Conservation (phyloP, 495 filamentous ascomycete genomes). For the Talaromyces adpressus region DNA sequence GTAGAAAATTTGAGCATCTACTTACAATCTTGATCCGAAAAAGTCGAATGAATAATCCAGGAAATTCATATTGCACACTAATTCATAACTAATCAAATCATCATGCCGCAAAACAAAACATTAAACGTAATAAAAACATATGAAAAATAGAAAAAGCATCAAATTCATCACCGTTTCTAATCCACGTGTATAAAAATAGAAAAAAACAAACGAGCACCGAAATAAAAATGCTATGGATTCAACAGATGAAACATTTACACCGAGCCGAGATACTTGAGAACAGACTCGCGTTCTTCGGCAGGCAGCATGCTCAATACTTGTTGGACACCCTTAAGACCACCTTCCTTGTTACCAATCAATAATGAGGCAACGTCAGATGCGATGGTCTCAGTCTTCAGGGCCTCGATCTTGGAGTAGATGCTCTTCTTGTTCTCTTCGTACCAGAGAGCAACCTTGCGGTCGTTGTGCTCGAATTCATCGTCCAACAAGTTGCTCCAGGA, state of each 20-base stretch:
- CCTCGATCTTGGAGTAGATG: constrained; percentile 71
- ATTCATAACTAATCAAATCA: constrained; percentile 1
- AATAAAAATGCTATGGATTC: constrained; percentile 1
- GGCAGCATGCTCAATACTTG: constrained; percentile 80
- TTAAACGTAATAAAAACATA: constrained; percentile 8
- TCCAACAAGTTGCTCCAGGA: constrained; percentile 69
- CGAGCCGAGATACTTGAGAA: constrained; percentile 61
- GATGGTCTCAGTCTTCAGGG: constrained; percentile 67
- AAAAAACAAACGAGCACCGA: constrained; percentile 2
- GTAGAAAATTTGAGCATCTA: no score
- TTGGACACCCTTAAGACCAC: constrained; percentile 80
- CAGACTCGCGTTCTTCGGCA: constrained; percentile 77
- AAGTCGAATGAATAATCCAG: not conserved
- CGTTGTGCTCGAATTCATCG: constrained; percentile 60
- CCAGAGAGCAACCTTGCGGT: constrained; percentile 84
- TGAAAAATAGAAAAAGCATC: constrained; percentile 7
- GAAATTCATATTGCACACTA: constrained; percentile 9
- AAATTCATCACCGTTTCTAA: constrained; percentile 4
- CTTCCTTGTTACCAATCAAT: constrained; percentile 65
- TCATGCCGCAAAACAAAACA: not conserved
- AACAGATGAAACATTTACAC: constrained; percentile 16
- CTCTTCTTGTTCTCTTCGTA: constrained; percentile 91
- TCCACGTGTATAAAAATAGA: constrained; percentile 2
- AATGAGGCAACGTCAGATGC: constrained; percentile 72
- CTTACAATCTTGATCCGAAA: no score